Base-by-base conservation (phyloP, 1,139 yeast species). In the Yamadazyma atmosphaerica region DNA sequence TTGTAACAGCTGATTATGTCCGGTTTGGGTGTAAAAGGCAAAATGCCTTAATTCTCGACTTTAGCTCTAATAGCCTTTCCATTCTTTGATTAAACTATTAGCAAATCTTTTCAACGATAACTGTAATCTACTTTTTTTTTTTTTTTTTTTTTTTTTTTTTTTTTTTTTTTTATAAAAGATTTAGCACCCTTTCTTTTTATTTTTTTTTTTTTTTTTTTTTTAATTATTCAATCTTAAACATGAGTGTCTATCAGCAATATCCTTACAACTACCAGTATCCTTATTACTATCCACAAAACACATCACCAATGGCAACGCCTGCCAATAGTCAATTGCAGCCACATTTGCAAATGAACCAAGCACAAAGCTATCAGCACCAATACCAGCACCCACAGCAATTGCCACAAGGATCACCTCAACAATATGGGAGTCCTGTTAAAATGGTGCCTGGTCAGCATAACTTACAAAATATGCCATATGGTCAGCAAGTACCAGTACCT, bases 231-330 rank as follows among this genome's bases (percentile, higher is more conserved):
- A 28, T 9, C 7, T 4, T n/a, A 8, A 28, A 15, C 18, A 41
- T 41, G 44, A 41, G 42, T 36, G 35, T 41, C 8, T 41, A 39
- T 34, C 35, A 33, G 21, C 39, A 35, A 29, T 37, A 39, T 33
- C 39, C 40, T 12, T 37, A 33, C 21, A 31, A 32, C 23, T 39
- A 37, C 28, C 41, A 39, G 27, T 37, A 39, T 33, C 39, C 42
- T 13, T 34, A 35, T 14, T 34, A 35, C 14, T 33, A 16, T 18
- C n/a, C 27, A 19, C 29, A 40, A 13, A 9, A 27, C 23, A 26
- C 38, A 3, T 15, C 17, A 16, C 31, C 16, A 3, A 12, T 3
- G 5, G 16, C 31, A 15, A n/a, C 31, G 16, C 12, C 21, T 11
- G 19, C 19, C 12, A 28, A 28, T 16, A 10, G 16, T 15, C 21